Evolutionary conservation across 1,284 basidiomycete species (phyloP).

Genomic region (Trichosporon sp.): DNA sequence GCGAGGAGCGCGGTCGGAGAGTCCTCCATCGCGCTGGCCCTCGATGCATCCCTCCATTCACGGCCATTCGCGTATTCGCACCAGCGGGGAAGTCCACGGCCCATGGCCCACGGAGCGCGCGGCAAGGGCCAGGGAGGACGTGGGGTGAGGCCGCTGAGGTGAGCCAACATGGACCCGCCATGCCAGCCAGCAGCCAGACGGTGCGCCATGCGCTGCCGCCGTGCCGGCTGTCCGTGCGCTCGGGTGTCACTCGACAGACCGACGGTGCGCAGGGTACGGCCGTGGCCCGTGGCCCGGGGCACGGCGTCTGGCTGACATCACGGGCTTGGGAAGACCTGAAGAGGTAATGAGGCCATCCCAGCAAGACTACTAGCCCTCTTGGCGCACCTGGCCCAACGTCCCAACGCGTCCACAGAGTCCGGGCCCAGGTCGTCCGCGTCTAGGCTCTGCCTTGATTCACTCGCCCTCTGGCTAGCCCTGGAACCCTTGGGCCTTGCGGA

Average conservation of each 20-base stretch:
- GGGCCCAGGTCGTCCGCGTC: background rate
- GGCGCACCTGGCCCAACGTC: background rate
- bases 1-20: background rate
- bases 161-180: background rate
- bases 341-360: background rate
- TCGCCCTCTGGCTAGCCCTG: background rate
- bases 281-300: background rate
- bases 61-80: background rate
- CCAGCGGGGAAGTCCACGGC: background rate
- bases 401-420: background rate
- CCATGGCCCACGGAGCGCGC: background rate
- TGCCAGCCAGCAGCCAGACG: background rate
- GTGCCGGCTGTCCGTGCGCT: background rate
- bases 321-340: background rate
- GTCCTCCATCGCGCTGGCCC: background rate
- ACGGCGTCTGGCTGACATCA: background rate
- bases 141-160: background rate
- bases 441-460: background rate
- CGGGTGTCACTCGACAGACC: background rate
- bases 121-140: background rate
- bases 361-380: background rate
- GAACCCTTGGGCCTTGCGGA: background rate
- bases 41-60: background rate
- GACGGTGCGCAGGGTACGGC: background rate
- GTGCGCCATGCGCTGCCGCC: background rate